Percentiles rank a stretch among this genome's conserved stretches.
Evolutionary conservation across 2,329 filamentous ascomycete species (phyloP).

Genomic region (Huntiella abstrusa): DNA sequence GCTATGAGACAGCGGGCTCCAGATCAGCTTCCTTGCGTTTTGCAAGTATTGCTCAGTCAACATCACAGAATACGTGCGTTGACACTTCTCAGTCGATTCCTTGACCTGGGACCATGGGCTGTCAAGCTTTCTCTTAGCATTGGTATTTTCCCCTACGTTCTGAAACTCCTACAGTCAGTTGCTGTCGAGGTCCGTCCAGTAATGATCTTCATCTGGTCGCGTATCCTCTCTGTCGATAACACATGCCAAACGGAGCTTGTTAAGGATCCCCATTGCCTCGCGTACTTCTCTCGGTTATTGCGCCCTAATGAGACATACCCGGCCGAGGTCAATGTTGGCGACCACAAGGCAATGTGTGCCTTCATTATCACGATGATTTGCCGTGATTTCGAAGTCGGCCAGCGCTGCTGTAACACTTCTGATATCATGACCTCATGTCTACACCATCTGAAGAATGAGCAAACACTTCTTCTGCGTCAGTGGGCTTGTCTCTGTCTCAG

Average conservation of each 20-base stretch:
- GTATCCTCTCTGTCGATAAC: conserved; percentile 85
- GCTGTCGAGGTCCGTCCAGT: conserved; percentile 89
- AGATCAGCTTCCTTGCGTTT: conserved; percentile 85
- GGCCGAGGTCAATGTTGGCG: conserved; percentile 60
- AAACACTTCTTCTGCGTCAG: conserved; percentile 76
- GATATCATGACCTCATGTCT: conserved; percentile 84
- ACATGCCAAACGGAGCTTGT: conserved; percentile 84
- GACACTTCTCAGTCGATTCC: conserved; percentile 78
- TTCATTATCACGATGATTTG: conserved; percentile 97
- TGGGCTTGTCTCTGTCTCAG: conserved; percentile 94
- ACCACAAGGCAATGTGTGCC: conserved; percentile 97
- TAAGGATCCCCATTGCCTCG: conserved; percentile 80
- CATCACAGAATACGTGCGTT: conserved; percentile 81
- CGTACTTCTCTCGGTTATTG: conserved; percentile 87
- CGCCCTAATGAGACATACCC: conserved; percentile 70
- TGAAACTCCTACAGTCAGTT: conserved; percentile 89
- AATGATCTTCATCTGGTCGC: conserved; percentile 99
- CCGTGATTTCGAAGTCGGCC: conserved; percentile 81
- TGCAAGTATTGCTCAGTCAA: conserved; percentile 90
- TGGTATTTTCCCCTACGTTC: conserved; percentile 96
- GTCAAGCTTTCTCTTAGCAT: conserved; percentile 96
- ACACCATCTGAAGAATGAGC: conserved; percentile 61
- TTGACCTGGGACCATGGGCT: conserved; percentile 92
- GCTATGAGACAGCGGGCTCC: conserved; percentile 73
- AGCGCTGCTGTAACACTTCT: conserved; percentile 75